A percentile compares a stretch with the other conserved stretches of the same genome.
These are phyloP conservation scores for Eutrema salsugineum DNA, from an alignment of 441 rosid species.

Conservation along the genomic window DNA sequence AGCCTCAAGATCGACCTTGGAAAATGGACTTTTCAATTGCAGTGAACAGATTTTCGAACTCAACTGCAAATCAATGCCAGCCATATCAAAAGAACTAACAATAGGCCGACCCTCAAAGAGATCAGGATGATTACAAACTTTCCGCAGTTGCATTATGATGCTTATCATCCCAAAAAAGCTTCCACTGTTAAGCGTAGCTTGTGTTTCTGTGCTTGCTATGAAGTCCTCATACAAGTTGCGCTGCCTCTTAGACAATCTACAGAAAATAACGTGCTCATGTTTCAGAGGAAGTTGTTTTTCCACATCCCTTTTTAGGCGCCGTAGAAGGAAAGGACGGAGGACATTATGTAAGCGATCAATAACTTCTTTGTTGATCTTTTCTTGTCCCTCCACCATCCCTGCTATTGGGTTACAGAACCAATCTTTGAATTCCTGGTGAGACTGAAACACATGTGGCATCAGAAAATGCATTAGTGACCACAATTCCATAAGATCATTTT, in stretches of 20 bases:
- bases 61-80: slow-evolving; percentile 73
- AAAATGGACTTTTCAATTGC: slow-evolving; percentile 63
- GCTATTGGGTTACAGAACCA: slow-evolving; percentile 99
- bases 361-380: slow-evolving; percentile 95
- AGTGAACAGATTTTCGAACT: slow-evolving; percentile 75
- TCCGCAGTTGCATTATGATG: slow-evolving; percentile 99
- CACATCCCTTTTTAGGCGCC: slow-evolving; percentile 97
- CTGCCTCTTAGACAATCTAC: slow-evolving; percentile 97
- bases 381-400: slow-evolving; percentile 99
- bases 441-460: slow-evolving; percentile 99
- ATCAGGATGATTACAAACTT: slow-evolving; percentile 99
- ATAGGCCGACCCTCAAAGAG: slow-evolving; percentile 99
- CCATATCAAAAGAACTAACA: slow-evolving; percentile 96
- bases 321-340: slow-evolving; percentile 96
- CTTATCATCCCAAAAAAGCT: slow-evolving; percentile 99
- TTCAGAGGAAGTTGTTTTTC: slow-evolving; percentile 98
- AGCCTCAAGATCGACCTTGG: slow-evolving; percentile 56
- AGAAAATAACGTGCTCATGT: slow-evolving; percentile 90
- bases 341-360: slow-evolving; percentile 99
- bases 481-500: slow-evolving; percentile 99
- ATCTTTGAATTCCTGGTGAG: slow-evolving; percentile 99
- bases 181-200: slow-evolving; percentile 93
- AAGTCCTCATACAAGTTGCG: slow-evolving; percentile 99
- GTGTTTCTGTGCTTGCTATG: slow-evolving; percentile 99
- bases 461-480: slow-evolving; percentile 99